A percentile compares a stretch with the other conserved stretches of the same genome.
These are phyloP conservation scores for Corchorus capsularis DNA, from an alignment of 345 rosid species.

Conservation along the genomic window DNA sequence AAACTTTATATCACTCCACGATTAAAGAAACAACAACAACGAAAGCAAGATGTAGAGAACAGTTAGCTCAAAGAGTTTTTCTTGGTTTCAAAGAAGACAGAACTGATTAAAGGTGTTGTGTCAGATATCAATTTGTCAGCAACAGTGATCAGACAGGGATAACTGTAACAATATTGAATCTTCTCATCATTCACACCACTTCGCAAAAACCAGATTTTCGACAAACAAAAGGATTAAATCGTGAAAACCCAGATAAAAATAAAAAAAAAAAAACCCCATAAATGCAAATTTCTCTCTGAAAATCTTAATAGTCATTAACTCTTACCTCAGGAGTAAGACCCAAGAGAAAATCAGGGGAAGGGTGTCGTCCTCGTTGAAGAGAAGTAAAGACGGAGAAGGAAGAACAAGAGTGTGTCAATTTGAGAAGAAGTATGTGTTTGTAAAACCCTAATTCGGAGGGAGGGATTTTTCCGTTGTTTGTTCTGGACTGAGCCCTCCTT, in stretches of 20 bases:
- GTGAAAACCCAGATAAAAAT: no score
- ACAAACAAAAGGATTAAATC: neutral
- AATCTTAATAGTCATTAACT: neutral
- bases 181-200: constrained; percentile 19
- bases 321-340: neutral
- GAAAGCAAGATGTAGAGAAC: neutral
- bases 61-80: neutral
- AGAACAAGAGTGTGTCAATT: neutral
- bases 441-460: neutral
- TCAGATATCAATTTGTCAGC: constrained; percentile 15
- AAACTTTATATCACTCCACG: neutral
- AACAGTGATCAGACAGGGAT: constrained; percentile 19
- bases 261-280: neutral
- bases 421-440: no score
- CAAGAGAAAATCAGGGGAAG: neutral
- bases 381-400: neutral
- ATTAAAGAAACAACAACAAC: neutral
- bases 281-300: neutral
- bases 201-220: neutral
- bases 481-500: neutral
- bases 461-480: neutral
- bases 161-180: constrained; percentile 1
- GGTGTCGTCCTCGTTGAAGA: neutral
- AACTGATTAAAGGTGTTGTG: neutral
- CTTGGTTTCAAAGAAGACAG: neutral